A percentile compares a stretch with the other conserved stretches of the same genome.
phyloP scores from a whole-genome alignment of 1,284 basidiomycete genomes.

The Cutaneotrichosporon dermatis region DNA sequence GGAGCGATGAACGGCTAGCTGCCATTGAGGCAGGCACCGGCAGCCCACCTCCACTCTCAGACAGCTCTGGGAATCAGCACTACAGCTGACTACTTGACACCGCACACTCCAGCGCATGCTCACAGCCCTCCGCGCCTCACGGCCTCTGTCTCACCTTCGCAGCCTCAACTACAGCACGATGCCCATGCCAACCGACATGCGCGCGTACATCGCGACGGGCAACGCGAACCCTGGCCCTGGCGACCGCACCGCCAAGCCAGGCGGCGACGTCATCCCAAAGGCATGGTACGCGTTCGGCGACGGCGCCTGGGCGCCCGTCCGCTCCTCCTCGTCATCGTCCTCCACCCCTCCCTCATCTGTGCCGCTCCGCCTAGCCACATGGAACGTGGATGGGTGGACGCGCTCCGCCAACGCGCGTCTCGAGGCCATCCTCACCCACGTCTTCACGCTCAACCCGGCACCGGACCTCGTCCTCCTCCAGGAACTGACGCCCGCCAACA shows the following conservation, averaged over 20 bases:
- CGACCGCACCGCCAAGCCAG: not conserved
- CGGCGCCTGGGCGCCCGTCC: not conserved
- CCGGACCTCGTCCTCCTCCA: conserved; percentile 5
- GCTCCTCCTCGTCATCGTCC: no score
- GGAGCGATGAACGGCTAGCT: no score
- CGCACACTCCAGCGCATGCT: no score
- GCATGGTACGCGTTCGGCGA: not conserved
- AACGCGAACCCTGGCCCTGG: not conserved
- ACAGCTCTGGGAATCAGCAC: no score
- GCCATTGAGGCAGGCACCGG: no score
- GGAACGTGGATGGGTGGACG: conserved; percentile 7
- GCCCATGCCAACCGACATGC: not conserved
- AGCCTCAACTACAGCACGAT: not conserved
- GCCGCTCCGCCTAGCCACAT: not conserved
- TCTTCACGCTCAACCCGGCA: not conserved
- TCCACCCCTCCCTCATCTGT: not conserved
- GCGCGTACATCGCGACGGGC: not conserved
- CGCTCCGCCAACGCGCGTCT: not conserved
- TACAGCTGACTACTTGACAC: no score
- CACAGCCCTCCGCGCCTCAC: no score
- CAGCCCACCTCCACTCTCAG: no score
- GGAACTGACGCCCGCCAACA: not conserved
- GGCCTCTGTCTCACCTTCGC: no score
- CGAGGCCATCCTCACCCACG: not conserved
- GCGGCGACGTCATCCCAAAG: not conserved